phyloP scores from a whole-genome alignment of 2,329 filamentous ascomycete genomes.

The Trichoderma arundinaceum region DNA sequence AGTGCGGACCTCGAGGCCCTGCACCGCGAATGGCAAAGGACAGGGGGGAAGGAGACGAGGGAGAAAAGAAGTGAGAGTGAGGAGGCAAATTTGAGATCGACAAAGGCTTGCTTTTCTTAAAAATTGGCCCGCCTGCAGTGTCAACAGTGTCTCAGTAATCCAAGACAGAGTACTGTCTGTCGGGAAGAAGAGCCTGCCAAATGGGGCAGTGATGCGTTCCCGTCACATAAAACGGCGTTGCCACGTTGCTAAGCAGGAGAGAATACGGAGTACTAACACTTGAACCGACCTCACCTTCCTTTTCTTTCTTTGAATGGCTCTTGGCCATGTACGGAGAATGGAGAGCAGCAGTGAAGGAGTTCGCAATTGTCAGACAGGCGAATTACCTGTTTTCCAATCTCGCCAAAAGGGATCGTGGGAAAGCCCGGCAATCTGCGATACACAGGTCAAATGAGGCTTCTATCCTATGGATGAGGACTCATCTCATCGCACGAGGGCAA shows the following conservation, averaged over 20 bases:
- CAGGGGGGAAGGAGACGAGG: not conserved
- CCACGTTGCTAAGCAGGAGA: constrained; percentile 2
- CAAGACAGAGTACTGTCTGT: not conserved
- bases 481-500: not conserved
- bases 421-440: not conserved
- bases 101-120: not conserved
- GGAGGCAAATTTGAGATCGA: not conserved
- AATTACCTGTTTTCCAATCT: no score
- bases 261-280: not conserved
- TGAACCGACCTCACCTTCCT: not conserved
- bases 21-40: not conserved
- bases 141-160: constrained; percentile 12
- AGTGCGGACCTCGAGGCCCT: not conserved
- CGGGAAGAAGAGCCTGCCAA: not conserved
- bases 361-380: not conserved
- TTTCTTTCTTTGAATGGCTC: not conserved
- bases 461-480: constrained; percentile 3
- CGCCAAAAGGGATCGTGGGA: not conserved
- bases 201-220: constrained; percentile 3
- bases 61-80: not conserved
- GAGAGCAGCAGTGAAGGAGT: not conserved
- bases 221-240: constrained; percentile 3
- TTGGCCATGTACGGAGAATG: not conserved
- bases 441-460: not conserved
- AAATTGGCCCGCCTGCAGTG: not conserved